Evolutionary conservation across 2,329 filamentous ascomycete genomes (phyloP).

Genomic region (Fusarium sp.): DNA sequence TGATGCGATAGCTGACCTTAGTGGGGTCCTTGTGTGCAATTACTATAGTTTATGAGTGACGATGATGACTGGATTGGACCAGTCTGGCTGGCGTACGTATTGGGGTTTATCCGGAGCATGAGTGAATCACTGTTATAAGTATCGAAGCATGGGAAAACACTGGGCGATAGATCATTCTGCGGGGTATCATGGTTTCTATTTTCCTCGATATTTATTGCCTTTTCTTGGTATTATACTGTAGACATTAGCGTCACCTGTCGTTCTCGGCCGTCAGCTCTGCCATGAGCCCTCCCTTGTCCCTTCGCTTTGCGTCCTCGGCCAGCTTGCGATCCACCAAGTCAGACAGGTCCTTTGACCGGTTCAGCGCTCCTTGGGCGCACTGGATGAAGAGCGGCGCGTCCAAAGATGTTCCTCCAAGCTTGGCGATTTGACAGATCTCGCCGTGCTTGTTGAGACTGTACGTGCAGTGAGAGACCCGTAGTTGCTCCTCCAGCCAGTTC

Average conservation of each 20-base stretch:
- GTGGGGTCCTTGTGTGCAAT: constrained; percentile 7
- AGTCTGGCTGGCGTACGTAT: constrained; percentile 37
- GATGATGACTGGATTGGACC: constrained; percentile 21
- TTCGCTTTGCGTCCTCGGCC: constrained; percentile 82
- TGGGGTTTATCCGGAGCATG: constrained; percentile 35
- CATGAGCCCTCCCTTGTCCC: constrained; percentile 83
- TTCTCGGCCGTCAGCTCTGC: constrained; percentile 88
- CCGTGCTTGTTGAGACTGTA: constrained; percentile 91
- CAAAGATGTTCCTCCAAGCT: constrained; percentile 86
- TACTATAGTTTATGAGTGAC: constrained; percentile 39
- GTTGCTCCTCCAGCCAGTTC: constrained; percentile 81
- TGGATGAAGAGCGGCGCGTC: constrained; percentile 84
- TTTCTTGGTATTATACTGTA: constrained; percentile 31
- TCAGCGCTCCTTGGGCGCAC: constrained; percentile 80
- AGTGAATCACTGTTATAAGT: constrained; percentile 30
- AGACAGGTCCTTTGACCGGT: constrained; percentile 86
- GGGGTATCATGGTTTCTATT: constrained; percentile 52
- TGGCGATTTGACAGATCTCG: constrained; percentile 92
- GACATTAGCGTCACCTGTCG: constrained; percentile 66
- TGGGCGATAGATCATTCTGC: constrained; percentile 23
- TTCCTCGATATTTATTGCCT: constrained; percentile 37
- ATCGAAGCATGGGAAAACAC: constrained; percentile 30
- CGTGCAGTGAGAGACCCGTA: constrained; percentile 80
- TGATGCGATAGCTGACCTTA: constrained; percentile 80
- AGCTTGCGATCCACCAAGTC: constrained; percentile 80